phyloP scores from a whole-genome alignment of 2,329 filamentous ascomycete genomes.

The Trichoderma koningiopsis region DNA sequence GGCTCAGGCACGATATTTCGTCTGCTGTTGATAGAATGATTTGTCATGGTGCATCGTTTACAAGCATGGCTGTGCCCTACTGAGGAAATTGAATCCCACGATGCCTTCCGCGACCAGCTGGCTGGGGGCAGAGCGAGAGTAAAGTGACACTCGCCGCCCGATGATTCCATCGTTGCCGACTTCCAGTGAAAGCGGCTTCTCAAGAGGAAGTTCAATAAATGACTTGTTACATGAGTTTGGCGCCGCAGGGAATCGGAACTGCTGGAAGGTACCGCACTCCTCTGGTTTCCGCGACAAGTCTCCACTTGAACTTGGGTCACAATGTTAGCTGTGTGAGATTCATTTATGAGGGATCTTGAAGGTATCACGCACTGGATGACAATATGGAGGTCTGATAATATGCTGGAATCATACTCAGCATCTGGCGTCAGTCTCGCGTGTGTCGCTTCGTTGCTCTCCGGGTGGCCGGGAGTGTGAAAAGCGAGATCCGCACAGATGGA shows the following conservation, averaged over 20 bases:
- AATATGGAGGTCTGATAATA: slow-evolving; percentile 38
- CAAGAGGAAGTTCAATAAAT: slow-evolving; percentile 42
- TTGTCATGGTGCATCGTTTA: neutral
- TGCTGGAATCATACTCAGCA: slow-evolving; percentile 27
- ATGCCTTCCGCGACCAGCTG: slow-evolving; percentile 50
- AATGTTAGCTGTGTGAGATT: neutral
- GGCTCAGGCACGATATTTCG: neutral
- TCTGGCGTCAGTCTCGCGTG: slow-evolving; percentile 46
- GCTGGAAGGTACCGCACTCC: slow-evolving; percentile 48
- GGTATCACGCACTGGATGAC: slow-evolving; percentile 48
- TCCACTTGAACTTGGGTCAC: slow-evolving; percentile 43
- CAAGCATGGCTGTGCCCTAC: slow-evolving; percentile 16
- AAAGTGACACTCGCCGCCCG: slow-evolving; percentile 50
- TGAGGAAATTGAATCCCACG: slow-evolving; percentile 50
- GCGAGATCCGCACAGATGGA: slow-evolving; percentile 42
- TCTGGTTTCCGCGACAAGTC: slow-evolving; percentile 45
- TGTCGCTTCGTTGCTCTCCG: slow-evolving; percentile 43
- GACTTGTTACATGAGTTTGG: slow-evolving; percentile 15
- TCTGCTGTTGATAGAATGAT: neutral
- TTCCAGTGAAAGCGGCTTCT: slow-evolving; percentile 45
- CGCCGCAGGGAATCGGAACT: slow-evolving; percentile 38
- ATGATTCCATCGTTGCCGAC: slow-evolving; percentile 53
- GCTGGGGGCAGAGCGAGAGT: slow-evolving; percentile 33
- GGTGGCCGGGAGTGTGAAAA: slow-evolving; percentile 47
- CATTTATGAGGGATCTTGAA: neutral